Percentiles rank a stretch among this genome's conserved stretches.
phyloP scores from a whole-genome alignment of 768 basidiomycete genomes.

The Crepidotus variabilis region DNA sequence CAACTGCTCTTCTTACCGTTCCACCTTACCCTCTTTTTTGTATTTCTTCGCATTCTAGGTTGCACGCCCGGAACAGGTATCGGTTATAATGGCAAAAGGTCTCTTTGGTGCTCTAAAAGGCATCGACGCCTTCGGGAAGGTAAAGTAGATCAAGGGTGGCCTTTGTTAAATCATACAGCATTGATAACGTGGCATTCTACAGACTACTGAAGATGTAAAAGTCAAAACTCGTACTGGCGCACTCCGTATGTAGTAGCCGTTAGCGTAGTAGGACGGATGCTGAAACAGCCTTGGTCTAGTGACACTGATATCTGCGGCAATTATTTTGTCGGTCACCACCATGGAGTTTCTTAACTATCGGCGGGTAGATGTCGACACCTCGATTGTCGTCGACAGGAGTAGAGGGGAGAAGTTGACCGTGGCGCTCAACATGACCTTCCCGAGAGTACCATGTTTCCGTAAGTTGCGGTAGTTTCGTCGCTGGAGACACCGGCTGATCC shows the following conservation, averaged over 20 bases:
- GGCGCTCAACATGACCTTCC: slow-evolving; percentile 90
- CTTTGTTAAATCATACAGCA: background rate
- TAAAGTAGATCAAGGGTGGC: slow-evolving; percentile 27
- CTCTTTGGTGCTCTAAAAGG: slow-evolving; percentile 78
- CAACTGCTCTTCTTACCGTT: slow-evolving; percentile 11
- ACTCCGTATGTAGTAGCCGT: slow-evolving; percentile 53
- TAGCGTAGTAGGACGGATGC: background rate
- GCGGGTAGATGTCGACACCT: slow-evolving; percentile 80
- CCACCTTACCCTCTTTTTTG: slow-evolving; percentile 21
- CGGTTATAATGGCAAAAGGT: slow-evolving; percentile 68
- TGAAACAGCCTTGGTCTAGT: slow-evolving; percentile 44
- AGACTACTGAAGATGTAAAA: slow-evolving; percentile 99
- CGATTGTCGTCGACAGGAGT: slow-evolving; percentile 91
- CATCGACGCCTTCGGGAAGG: slow-evolving; percentile 99
- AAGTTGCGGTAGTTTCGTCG: slow-evolving; percentile 29
- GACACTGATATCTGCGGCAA: slow-evolving; percentile 85
- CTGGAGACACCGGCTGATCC: background rate
- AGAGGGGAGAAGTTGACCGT: slow-evolving; percentile 94
- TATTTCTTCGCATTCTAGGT: slow-evolving; percentile 23
- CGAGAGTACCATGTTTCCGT: slow-evolving; percentile 97
- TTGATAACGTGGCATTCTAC: slow-evolving; percentile 14
- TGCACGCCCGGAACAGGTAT: slow-evolving; percentile 30
- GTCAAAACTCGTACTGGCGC: slow-evolving; percentile 96
- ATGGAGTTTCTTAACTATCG: slow-evolving; percentile 98
- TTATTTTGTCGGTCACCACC: slow-evolving; percentile 87